Base-by-base conservation (phyloP, 306 rosid genomes). In the Malus sylvestris region DNA sequence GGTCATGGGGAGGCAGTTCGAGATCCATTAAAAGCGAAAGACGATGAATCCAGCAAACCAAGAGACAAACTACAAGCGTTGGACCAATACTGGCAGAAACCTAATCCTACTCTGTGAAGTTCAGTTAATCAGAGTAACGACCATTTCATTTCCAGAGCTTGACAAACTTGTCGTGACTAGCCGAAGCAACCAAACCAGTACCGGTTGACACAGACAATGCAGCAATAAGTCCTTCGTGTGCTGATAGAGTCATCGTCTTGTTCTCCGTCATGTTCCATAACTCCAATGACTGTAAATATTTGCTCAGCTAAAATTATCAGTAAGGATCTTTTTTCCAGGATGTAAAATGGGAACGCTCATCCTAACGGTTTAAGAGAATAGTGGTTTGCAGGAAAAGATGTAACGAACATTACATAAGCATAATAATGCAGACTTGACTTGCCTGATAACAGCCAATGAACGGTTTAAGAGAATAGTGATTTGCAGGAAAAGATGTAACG, bases 371-470 rank as follows among this genome's bases (percentile, higher is more conserved):
- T 64, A 64, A 64, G 68, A 15, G 68, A 64, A 32, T 64, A 6
- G 38, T 61, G 67, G 16, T 40, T 27, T 58, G 38, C 30, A 2
- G 67, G 15, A 2, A 40, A 19, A 58, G 30, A 64, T 42, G 68
- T 62, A 68, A 27, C 27, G 18, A 22, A 46, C 19, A 61, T 2
- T 45, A 42, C 27, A 67, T 66, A 7, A 35, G 8, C 73, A 38
- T 4, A 32, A 19, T 33, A 23, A n/a, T 38, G 30, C 45, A 63
- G n/a, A 74, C 20, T 62, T 62, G 81, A 71, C 91, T 89, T 84
- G 85, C 99, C 99, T 92, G 92, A 79, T 95, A 95, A 78, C 99
- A 95, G 30, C 99, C 99, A 62, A 95, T 84, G 83, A 92, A 32
- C 14, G 8, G 38, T 25, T 64, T 64, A 64, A 64, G 68, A 15